Percentiles rank a stretch among this genome's conserved stretches.
Conservation (phyloP, 2,329 filamentous ascomycete genomes). For the Penicillium sp. region DNA sequence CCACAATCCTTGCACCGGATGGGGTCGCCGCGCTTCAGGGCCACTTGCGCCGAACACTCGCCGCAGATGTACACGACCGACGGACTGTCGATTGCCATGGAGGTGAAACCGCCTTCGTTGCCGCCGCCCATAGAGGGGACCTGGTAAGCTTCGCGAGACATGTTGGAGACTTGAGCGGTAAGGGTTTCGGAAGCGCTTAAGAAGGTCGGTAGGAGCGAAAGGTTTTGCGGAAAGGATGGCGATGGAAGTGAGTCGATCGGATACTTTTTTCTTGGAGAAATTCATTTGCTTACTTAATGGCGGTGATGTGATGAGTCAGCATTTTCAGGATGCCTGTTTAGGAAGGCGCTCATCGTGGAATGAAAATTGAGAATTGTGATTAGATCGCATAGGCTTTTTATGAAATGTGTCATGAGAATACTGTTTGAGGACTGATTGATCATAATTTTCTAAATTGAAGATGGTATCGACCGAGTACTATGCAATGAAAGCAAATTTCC, state of each 20-base stretch:
- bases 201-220: not conserved
- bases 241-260: no score
- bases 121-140: conserved; percentile 55
- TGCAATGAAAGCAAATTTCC: conserved; percentile 12
- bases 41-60: conserved; percentile 74
- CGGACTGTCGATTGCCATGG: conserved; percentile 47
- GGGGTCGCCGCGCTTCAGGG: conserved; percentile 68
- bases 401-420: no score
- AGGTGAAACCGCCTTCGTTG: conserved; percentile 35
- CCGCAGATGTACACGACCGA: conserved; percentile 69
- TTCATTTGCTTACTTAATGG: no score
- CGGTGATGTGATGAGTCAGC: conserved; percentile 1
- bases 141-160: conserved; percentile 74
- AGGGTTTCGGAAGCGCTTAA: conserved; percentile 4
- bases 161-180: conserved; percentile 18
- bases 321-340: not conserved
- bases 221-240: no score
- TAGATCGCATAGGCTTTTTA: no score
- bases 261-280: no score
- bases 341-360: not conserved
- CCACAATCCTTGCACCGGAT: conserved; percentile 90
- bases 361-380: no score
- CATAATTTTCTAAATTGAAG: not conserved
- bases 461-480: conserved; percentile 5
- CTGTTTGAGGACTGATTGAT: no score